Percentiles rank a stretch among this genome's conserved stretches.
These are phyloP conservation scores for Scalesia atractyloides DNA, from an alignment of 129 eudicot genomes.

Conservation along the genomic window DNA sequence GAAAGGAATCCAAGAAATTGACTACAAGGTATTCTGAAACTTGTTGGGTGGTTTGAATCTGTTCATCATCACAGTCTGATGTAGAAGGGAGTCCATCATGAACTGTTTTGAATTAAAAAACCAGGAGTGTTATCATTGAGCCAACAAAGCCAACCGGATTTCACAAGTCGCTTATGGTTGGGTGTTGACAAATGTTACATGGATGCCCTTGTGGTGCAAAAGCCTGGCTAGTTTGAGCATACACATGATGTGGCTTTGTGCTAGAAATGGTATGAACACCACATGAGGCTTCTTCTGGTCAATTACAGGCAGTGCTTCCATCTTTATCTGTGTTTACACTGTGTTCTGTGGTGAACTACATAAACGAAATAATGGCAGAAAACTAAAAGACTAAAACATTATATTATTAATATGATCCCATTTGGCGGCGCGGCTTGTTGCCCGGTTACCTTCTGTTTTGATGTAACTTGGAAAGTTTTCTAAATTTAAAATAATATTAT, in stretches of 20 bases:
- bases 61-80: slow-evolving; percentile 4
- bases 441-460: no score
- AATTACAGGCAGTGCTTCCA: no score
- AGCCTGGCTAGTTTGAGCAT: slow-evolving; percentile 35
- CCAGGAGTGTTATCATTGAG: slow-evolving; percentile 13
- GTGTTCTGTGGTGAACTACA: no score
- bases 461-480: no score
- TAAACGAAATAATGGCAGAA: no score
- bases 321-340: no score
- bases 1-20: slow-evolving; percentile 18
- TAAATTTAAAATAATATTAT: no score
- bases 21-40: slow-evolving; percentile 14
- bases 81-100: slow-evolving; percentile 28
- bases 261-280: no score
- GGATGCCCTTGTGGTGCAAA: slow-evolving; percentile 24
- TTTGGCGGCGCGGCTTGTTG: no score
- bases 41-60: not conserved
- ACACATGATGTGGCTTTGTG: slow-evolving; percentile 31
- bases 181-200: slow-evolving; percentile 35
- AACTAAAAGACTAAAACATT: no score
- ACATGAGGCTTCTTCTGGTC: no score
- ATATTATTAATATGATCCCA: no score
- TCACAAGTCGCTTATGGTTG: slow-evolving; percentile 20
- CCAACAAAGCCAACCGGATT: slow-evolving; percentile 1
- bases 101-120: slow-evolving; percentile 32